A percentile compares a stretch with the other conserved stretches of the same genome.
Conservation (phyloP, 2,329 filamentous ascomycete genomes). For the Aspergillus flavus region DNA sequence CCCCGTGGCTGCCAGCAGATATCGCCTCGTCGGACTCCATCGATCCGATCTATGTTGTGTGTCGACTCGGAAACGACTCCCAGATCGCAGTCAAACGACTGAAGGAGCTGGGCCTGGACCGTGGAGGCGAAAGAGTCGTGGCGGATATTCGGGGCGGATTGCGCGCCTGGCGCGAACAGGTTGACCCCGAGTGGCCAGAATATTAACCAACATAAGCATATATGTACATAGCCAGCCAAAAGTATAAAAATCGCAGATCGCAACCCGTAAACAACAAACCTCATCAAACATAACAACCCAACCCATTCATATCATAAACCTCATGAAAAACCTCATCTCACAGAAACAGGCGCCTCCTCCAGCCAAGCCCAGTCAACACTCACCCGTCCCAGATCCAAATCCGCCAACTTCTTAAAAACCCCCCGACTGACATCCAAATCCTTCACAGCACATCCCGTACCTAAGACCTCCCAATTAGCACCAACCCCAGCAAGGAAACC, state of each 20-base stretch:
- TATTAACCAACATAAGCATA: slow-evolving; percentile 29
- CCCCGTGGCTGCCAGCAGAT: slow-evolving; percentile 33
- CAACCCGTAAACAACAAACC: not conserved
- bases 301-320: not conserved
- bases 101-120: slow-evolving; percentile 42
- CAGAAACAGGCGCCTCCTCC: slow-evolving; percentile 36
- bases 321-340: slow-evolving; percentile 6
- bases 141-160: slow-evolving; percentile 48
- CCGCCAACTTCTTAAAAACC: slow-evolving; percentile 50
- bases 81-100: slow-evolving; percentile 48
- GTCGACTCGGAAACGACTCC: slow-evolving; percentile 53
- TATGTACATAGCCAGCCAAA: not conserved
- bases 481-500: not conserved
- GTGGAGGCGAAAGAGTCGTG: slow-evolving; percentile 36
- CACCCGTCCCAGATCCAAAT: slow-evolving; percentile 51
- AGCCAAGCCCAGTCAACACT: slow-evolving; percentile 56
- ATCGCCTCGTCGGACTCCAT: slow-evolving; percentile 25
- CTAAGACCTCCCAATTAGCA: slow-evolving; percentile 29
- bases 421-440: slow-evolving; percentile 55
- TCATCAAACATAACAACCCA: not conserved
- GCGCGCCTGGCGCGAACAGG: slow-evolving; percentile 45
- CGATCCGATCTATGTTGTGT: slow-evolving; percentile 48
- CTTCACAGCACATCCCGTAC: slow-evolving; percentile 49
- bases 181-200: slow-evolving; percentile 46
- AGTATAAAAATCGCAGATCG: not conserved